phyloP scores from a whole-genome alignment of 495 filamentous ascomycete genomes.

The Penicillium pancosmium region DNA sequence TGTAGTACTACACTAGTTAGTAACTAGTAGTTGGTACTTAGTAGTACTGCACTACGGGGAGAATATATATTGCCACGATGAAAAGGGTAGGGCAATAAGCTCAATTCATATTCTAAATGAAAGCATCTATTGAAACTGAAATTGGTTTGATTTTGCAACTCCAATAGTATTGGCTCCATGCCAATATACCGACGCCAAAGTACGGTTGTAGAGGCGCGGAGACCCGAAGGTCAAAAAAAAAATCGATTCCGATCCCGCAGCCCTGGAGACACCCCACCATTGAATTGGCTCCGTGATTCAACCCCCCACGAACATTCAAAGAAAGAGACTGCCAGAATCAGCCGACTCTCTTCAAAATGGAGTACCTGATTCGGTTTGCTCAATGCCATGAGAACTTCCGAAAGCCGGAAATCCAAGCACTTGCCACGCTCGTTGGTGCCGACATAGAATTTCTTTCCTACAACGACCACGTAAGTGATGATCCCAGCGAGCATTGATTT shows the following conservation, averaged over 20 bases:
- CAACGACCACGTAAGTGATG: slow-evolving; percentile 64
- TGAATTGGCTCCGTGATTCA: not conserved
- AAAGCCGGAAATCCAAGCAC: slow-evolving; percentile 78
- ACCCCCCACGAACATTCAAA: not conserved
- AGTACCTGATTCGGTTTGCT: slow-evolving; percentile 88
- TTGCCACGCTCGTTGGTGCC: slow-evolving; percentile 70
- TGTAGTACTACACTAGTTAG: no score
- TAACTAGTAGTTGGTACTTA: no score
- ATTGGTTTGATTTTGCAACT: no score
- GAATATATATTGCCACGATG: no score
- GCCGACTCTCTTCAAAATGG: slow-evolving; percentile 44
- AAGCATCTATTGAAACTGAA: no score
- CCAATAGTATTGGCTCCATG: no score
- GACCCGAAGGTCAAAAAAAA: slow-evolving; percentile 1
- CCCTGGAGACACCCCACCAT: slow-evolving; percentile 21
- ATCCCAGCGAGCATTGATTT: slow-evolving; percentile 4
- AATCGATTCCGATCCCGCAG: slow-evolving; percentile 21
- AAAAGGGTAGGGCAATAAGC: no score
- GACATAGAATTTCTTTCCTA: slow-evolving; percentile 74
- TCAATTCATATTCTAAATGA: no score
- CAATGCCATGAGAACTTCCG: slow-evolving; percentile 92
- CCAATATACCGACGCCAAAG: not conserved
- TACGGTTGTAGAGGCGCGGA: slow-evolving; percentile 1
- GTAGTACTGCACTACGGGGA: no score
- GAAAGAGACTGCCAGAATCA: slow-evolving; percentile 1